Evolutionary conservation across 2,329 filamentous ascomycete genomes (phyloP).

Genomic region (Thelonectria discophora): DNA sequence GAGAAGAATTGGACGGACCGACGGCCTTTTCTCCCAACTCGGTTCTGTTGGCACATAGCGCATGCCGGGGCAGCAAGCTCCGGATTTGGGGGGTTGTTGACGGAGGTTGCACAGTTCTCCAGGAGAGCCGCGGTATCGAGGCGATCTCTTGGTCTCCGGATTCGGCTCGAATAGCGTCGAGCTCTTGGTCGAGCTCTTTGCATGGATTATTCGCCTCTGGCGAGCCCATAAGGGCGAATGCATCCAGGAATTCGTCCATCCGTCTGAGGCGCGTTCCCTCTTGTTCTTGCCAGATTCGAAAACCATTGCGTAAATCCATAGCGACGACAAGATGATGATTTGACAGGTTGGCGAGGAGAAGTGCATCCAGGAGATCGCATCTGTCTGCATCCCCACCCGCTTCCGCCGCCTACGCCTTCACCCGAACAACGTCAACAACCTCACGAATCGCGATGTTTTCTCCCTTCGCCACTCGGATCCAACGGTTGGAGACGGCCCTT

Average conservation of each 20-base stretch:
- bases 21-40: no score
- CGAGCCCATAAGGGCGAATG: neutral
- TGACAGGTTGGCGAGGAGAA: no score
- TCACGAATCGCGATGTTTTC: neutral
- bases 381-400: no score
- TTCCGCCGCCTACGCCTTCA: no score
- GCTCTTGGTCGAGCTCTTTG: neutral
- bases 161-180: neutral
- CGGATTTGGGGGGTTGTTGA: neutral
- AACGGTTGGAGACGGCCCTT: neutral
- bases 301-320: neutral
- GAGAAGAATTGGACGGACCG: no score
- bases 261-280: neutral
- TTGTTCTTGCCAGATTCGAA: neutral
- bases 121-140: no score
- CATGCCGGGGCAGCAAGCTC: no score
- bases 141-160: no score
- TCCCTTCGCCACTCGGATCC: neutral
- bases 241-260: neutral
- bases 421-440: neutral
- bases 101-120: neutral
- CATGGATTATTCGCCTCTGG: neutral
- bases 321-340: no score
- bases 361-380: no score
- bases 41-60: no score